A percentile compares a stretch with the other conserved stretches of the same genome.
Evolutionary conservation across 1,284 basidiomycete species (phyloP).

Genomic region (Trametes hirsuta): DNA sequence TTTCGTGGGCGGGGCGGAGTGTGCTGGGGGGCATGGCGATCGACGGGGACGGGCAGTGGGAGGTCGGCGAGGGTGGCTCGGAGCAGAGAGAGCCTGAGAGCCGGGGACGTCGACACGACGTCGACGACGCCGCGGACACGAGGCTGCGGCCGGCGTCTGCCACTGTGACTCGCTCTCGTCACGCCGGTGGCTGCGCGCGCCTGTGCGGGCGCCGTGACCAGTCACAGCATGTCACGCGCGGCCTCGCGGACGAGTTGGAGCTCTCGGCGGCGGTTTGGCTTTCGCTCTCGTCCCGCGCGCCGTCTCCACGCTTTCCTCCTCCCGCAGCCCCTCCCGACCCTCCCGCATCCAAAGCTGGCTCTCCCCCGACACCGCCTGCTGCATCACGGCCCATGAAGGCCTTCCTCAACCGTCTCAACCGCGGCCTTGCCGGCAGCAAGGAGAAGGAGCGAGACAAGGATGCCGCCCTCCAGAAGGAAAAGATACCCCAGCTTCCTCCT

Average conservation of each 20-base stretch:
- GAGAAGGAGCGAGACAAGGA: constrained; percentile 58
- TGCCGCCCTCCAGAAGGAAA: constrained; percentile 51
- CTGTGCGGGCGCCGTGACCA: too few relatives aligned
- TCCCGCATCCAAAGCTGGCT: constrained; percentile 22
- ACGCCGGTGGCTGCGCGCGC: too few relatives aligned
- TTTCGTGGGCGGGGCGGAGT: constrained; percentile 57
- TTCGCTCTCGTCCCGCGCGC: constrained; percentile 21
- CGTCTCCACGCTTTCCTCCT: constrained; percentile 31
- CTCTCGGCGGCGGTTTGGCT: neutral
- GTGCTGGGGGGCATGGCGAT: constrained; percentile 10
- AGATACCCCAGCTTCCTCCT: constrained; percentile 64
- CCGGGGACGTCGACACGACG: too few relatives aligned
- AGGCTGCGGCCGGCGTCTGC: too few relatives aligned
- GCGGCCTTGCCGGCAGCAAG: constrained; percentile 60
- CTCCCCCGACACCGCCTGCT: constrained; percentile 16
- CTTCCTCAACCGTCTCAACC: constrained; percentile 73
- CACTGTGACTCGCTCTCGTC: too few relatives aligned
- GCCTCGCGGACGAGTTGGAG: too few relatives aligned
- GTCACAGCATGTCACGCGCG: neutral
- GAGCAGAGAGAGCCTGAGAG: too few relatives aligned
- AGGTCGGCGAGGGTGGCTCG: too few relatives aligned
- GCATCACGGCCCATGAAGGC: constrained; percentile 64
- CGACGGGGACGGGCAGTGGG: neutral
- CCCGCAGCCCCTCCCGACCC: constrained; percentile 19
- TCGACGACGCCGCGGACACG: too few relatives aligned